phyloP scores from a whole-genome alignment of 1,284 basidiomycete genomes.

The Fomitopsis betulina region DNA sequence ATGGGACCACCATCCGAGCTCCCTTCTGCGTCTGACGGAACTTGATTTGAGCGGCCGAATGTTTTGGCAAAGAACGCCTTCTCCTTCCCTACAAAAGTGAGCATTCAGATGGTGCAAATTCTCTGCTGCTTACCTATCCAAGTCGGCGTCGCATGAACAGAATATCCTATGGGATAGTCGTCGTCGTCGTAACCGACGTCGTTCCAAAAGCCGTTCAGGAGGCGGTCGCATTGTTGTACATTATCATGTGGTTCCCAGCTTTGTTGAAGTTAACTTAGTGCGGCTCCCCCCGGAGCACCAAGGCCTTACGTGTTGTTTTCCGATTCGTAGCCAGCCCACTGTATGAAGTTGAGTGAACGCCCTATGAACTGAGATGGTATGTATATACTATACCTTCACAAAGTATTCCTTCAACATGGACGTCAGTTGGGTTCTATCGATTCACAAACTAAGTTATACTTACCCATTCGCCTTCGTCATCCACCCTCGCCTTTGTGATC shows the following conservation, averaged over 20 bases:
- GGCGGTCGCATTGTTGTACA: slow-evolving; percentile 45
- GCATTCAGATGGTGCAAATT: background rate
- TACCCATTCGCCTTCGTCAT: slow-evolving; percentile 37
- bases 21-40: slow-evolving; percentile 23
- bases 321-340: slow-evolving; percentile 50
- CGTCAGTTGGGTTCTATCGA: background rate
- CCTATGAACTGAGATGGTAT: background rate
- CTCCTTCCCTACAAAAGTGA: slow-evolving; percentile 29
- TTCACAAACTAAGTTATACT: slow-evolving; percentile 18
- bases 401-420: slow-evolving; percentile 43
- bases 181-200: slow-evolving; percentile 52
- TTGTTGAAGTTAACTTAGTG: slow-evolving; percentile 3
- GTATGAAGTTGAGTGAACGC: slow-evolving; percentile 9
- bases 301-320: slow-evolving; percentile 40
- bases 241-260: slow-evolving; percentile 69
- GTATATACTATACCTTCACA: slow-evolving; percentile 43
- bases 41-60: slow-evolving; percentile 23
- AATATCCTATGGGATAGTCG: slow-evolving; percentile 45
- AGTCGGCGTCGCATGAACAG: slow-evolving; percentile 30
- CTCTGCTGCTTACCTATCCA: slow-evolving; percentile 22
- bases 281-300: background rate
- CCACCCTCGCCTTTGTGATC: slow-evolving; percentile 45
- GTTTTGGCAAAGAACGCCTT: slow-evolving; percentile 39
- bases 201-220: slow-evolving; percentile 59
- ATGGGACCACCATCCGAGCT: slow-evolving; percentile 14